Conservation (phyloP, 1,139 yeast species). For the Pichia sp. region DNA sequence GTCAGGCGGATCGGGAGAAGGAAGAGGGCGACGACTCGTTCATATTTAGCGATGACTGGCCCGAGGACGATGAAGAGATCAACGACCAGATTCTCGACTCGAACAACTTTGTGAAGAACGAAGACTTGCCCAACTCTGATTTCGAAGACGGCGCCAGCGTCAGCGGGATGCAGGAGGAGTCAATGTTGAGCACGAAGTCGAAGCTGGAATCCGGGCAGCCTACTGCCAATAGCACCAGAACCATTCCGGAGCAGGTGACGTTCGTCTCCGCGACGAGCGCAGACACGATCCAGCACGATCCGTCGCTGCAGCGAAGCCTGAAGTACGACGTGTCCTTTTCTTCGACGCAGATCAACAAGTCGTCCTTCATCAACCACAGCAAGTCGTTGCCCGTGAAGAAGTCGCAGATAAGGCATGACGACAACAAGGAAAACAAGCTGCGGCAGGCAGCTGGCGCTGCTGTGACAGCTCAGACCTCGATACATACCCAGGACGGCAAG, state of each 20-base stretch:
- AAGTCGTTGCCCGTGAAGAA: conserved; percentile 56
- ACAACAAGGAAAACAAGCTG: conserved; percentile 19
- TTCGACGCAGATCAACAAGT: conserved; percentile 48
- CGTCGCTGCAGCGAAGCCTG: conserved; percentile 36
- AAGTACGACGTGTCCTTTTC: conserved; percentile 45
- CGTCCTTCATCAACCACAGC: conserved; percentile 46
- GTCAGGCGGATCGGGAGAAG: background rate
- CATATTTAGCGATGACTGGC: conserved; percentile 59
- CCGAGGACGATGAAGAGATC: conserved; percentile 32
- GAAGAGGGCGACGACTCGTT: conserved; percentile 51
- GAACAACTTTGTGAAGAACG: conserved; percentile 3
- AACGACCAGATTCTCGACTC: conserved; percentile 1
- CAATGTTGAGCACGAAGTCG: background rate
- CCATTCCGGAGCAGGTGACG: conserved; percentile 33
- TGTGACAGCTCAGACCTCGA: background rate
- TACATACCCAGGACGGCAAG: too few species aligned
- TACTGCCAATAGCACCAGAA: background rate
- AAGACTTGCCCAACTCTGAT: conserved; percentile 23
- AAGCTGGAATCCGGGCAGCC: background rate
- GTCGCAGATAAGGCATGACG: conserved; percentile 20
- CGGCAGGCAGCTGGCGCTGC: background rate
- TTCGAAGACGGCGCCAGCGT: conserved; percentile 25
- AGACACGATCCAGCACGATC: conserved; percentile 43
- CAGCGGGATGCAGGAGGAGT: conserved; percentile 5
- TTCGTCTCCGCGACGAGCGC: conserved; percentile 62